Conservation (phyloP, 192 early-diverging fungal genomes). For the Podila epigama region DNA sequence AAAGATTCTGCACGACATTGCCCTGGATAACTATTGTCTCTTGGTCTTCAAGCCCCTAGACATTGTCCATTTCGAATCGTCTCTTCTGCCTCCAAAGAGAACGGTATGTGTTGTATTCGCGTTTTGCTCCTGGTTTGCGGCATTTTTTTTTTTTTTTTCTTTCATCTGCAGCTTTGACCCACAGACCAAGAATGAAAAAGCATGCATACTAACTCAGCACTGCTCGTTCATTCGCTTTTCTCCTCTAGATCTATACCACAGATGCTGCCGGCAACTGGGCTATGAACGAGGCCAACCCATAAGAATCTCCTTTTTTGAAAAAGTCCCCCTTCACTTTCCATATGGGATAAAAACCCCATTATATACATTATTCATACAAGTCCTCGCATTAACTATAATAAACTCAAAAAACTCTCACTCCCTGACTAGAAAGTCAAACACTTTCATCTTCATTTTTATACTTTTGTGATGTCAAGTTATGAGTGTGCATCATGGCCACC, state of each 20-base stretch:
- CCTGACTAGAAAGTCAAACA: no score
- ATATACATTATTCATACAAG: not conserved
- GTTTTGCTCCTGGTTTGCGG: not conserved
- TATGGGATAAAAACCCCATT: not conserved
- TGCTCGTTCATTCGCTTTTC: not conserved
- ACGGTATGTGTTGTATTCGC: constrained; percentile 42
- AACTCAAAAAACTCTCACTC: no score
- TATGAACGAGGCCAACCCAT: constrained; percentile 40
- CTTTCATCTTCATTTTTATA: no score
- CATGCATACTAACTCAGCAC: no score
- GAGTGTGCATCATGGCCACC: constrained; percentile 31
- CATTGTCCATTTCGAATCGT: constrained; percentile 67
- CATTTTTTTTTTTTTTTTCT: not conserved
- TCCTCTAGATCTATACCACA: constrained; percentile 40
- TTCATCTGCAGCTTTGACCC: not conserved
- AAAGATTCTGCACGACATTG: constrained; percentile 69
- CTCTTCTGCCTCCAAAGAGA: constrained; percentile 57
- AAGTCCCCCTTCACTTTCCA: not conserved
- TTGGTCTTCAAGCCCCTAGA: constrained; percentile 70
- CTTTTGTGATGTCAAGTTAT: no score
- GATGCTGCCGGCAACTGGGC: constrained; percentile 46
- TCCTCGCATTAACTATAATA: no score
- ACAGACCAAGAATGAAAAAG: no score
- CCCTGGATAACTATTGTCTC: constrained; percentile 79
- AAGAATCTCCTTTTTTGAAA: not conserved